These are phyloP conservation scores for Emmonsiellopsis sp. DNA, from an alignment of 2,329 filamentous ascomycete genomes.

Conservation along the genomic window DNA sequence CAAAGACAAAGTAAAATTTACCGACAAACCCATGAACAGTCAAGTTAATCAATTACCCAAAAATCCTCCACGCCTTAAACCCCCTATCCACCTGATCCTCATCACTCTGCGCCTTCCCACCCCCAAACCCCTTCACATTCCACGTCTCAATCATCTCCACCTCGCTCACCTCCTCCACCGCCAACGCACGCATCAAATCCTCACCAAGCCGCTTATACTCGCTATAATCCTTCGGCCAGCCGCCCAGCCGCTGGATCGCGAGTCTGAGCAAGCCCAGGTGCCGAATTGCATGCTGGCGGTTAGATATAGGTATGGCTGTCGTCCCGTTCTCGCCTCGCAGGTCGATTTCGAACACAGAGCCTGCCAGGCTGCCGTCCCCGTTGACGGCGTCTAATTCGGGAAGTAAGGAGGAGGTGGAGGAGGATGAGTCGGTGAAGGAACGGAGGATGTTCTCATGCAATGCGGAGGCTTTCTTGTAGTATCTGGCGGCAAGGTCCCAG, in stretches of 20 bases:
- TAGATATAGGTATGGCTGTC: constrained; percentile 16
- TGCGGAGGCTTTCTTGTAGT: constrained; percentile 30
- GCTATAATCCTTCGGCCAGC: constrained; percentile 38
- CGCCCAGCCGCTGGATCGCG: constrained; percentile 30
- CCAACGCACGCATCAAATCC: constrained; percentile 26
- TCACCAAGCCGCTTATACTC: constrained; percentile 42
- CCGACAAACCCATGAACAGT: too few species aligned
- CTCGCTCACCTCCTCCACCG: constrained; percentile 25
- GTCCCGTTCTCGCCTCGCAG: constrained; percentile 14
- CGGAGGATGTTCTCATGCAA: constrained; percentile 32
- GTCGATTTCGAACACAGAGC: constrained; percentile 16
- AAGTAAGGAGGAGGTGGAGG: constrained; percentile 9
- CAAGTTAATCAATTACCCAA: too few species aligned
- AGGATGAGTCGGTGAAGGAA: constrained; percentile 24
- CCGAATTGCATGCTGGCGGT: constrained; percentile 11
- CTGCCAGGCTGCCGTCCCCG: constrained; percentile 8
- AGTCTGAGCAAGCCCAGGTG: constrained; percentile 33
- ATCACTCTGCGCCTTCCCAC: constrained; percentile 38
- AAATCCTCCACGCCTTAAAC: too few species aligned
- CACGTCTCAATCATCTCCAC: constrained; percentile 36
- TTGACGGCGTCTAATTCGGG: constrained; percentile 15
- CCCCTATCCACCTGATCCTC: background rate
- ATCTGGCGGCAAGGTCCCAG: constrained; percentile 26
- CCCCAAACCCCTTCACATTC: constrained; percentile 36
- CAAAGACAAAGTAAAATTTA: too few species aligned